A percentile compares a stretch with the other conserved stretches of the same genome.
Evolutionary conservation across 2,329 filamentous ascomycete species (phyloP).

Genomic region (Epichloe amarillans): DNA sequence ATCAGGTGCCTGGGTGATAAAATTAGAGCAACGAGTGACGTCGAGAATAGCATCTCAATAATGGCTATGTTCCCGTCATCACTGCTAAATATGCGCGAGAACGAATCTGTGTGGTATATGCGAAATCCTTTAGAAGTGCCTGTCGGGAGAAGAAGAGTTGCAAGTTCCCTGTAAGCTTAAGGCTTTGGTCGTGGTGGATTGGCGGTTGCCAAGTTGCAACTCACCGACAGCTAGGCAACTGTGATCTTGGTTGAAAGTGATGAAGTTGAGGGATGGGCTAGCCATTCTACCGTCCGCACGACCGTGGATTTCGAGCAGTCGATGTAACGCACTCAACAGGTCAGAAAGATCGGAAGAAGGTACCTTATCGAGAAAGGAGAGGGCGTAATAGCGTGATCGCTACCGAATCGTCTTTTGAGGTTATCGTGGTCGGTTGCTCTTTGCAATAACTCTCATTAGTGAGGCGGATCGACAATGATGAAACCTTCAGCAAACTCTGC

Average conservation of each 20-base stretch:
- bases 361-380: not conserved
- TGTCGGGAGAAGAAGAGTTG: conserved; percentile 19
- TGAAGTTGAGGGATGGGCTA: conserved; percentile 76
- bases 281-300: conserved; percentile 36
- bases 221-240: conserved; percentile 89
- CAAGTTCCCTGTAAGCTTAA: conserved; percentile 1
- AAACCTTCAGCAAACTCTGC: not conserved
- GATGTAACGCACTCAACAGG: not conserved
- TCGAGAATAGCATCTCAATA: conserved; percentile 98
- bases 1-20: conserved; percentile 83
- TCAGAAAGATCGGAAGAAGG: not conserved
- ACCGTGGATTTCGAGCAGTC: not conserved
- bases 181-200: not conserved
- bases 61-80: conserved; percentile 92
- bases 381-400: not conserved
- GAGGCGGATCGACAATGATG: not conserved
- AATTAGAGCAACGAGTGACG: conserved; percentile 86
- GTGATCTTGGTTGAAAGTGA: conserved; percentile 98
- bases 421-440: not conserved
- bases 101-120: conserved; percentile 93
- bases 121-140: conserved; percentile 89
- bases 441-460: not conserved
- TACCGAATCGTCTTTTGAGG: not conserved
- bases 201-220: conserved; percentile 17
- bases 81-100: conserved; percentile 86